These are phyloP conservation scores for Colletotrichum sp. DNA, from an alignment of 2,329 filamentous ascomycete genomes.

Conservation along the genomic window DNA sequence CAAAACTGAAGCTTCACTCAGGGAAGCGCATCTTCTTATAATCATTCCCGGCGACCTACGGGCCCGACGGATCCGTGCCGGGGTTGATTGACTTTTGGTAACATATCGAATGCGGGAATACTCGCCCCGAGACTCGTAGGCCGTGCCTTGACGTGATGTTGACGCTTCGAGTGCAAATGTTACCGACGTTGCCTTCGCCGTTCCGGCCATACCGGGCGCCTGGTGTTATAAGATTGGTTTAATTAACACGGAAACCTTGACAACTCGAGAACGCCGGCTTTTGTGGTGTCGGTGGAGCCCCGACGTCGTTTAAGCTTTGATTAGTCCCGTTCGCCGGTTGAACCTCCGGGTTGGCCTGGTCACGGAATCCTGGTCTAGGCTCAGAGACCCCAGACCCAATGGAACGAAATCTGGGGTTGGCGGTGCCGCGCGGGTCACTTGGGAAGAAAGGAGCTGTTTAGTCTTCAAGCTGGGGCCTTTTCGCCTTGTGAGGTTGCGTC, in stretches of 20 bases:
- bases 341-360: background rate
- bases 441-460: background rate
- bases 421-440: background rate
- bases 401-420: background rate
- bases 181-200: background rate
- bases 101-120: background rate
- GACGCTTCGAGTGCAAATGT: background rate
- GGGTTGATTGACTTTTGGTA: background rate
- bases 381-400: background rate
- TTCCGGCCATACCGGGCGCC: background rate
- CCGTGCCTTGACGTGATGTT: background rate
- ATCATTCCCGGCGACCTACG: background rate
- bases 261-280: background rate
- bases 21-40: background rate
- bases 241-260: background rate
- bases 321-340: background rate
- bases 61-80: background rate
- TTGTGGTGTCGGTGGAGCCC: background rate
- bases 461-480: background rate
- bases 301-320: background rate
- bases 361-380: background rate
- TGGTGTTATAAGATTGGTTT: background rate
- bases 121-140: background rate
- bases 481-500: background rate
- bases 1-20: fast-evolving